Evolutionary conservation across 2,329 filamentous ascomycete genomes (phyloP).

Genomic region (Endoconidiophora polonica): DNA sequence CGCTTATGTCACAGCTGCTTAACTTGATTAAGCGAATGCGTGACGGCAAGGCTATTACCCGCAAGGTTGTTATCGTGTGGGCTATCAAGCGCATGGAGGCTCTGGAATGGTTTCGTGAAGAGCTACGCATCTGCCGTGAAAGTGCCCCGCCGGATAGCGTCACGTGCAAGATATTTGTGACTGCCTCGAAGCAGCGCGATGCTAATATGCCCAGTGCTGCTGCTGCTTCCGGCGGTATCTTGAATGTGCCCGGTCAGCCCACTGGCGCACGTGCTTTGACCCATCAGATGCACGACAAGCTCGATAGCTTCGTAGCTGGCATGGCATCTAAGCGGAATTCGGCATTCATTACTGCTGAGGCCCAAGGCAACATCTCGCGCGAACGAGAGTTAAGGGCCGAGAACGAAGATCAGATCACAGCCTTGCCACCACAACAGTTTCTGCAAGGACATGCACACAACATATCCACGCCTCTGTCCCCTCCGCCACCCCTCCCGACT

Average conservation of each 20-base stretch:
- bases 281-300: conserved; percentile 64
- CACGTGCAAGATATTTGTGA: conserved; percentile 90
- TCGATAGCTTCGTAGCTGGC: conserved; percentile 74
- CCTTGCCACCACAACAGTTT: conserved; percentile 54
- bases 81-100: conserved; percentile 77
- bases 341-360: conserved; percentile 65
- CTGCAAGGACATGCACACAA: conserved; percentile 33
- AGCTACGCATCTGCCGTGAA: conserved; percentile 80
- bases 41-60: conserved; percentile 84
- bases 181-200: conserved; percentile 42
- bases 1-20: conserved; percentile 76
- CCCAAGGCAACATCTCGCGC: conserved; percentile 59
- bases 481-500: conserved; percentile 17
- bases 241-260: conserved; percentile 17
- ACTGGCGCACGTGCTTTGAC: conserved; percentile 42
- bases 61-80: conserved; percentile 86
- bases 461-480: conserved; percentile 16
- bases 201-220: conserved; percentile 10
- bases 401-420: conserved; percentile 70
- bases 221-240: conserved; percentile 14
- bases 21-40: conserved; percentile 95
- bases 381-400: conserved; percentile 67
- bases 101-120: conserved; percentile 96
- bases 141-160: conserved; percentile 76
- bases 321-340: conserved; percentile 80